Percentiles rank a stretch among this genome's conserved stretches.
phyloP scores from a whole-genome alignment of 805 yeast genomes.

The Yueomyces sinensis region DNA sequence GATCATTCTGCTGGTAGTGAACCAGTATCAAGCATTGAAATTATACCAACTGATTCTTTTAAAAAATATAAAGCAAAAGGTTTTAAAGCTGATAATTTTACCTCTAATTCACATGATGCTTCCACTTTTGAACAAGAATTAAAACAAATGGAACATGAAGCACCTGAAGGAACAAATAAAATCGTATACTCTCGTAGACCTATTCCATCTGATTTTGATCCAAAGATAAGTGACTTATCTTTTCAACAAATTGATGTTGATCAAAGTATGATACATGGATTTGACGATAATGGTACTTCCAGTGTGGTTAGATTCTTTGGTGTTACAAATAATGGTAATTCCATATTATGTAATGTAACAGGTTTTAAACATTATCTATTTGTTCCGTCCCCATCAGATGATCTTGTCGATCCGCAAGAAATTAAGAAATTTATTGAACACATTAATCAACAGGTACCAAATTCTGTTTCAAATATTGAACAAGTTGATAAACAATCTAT shows the following conservation, averaged over 20 bases:
- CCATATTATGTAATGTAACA: constrained; percentile 78
- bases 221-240: constrained; percentile 37
- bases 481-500: constrained; percentile 66
- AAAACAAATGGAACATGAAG: constrained; percentile 20
- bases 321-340: constrained; percentile 75
- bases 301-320: constrained; percentile 81
- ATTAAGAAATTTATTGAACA: constrained; percentile 33
- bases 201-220: constrained; percentile 35
- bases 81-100: constrained; percentile 16
- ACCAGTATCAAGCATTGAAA: constrained; percentile 23
- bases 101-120: constrained; percentile 11
- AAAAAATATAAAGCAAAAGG: constrained; percentile 20
- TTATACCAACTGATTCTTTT: constrained; percentile 20
- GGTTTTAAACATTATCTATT: constrained; percentile 86
- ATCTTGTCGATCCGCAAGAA: constrained; percentile 15
- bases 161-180: constrained; percentile 11
- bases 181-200: constrained; percentile 44
- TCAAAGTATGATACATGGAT: constrained; percentile 43
- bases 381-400: constrained; percentile 69
- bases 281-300: constrained; percentile 23
- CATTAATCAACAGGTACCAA: constrained; percentile 33
- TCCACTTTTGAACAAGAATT: constrained; percentile 21
- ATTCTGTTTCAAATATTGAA: constrained; percentile 53
- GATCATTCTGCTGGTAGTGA: constrained; percentile 23
- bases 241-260: constrained; percentile 96